These are phyloP conservation scores for Coriaria nepalensis DNA, from an alignment of 306 rosid species.

Conservation along the genomic window DNA sequence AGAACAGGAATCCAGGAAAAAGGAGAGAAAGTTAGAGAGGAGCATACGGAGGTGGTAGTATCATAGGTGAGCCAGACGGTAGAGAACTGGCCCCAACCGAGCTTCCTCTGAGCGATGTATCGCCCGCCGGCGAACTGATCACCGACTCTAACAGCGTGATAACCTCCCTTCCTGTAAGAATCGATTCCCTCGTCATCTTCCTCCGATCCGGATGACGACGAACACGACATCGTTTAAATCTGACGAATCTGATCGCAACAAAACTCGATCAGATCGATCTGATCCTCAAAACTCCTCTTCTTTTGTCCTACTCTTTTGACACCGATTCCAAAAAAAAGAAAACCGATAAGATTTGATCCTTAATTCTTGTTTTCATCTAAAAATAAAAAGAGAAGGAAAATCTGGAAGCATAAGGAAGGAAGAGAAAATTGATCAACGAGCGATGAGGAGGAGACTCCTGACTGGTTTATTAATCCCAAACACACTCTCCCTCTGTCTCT, in stretches of 20 bases:
- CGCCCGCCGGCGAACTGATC: slow-evolving; percentile 90
- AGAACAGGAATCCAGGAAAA: not conserved
- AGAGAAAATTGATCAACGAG: too few species aligned
- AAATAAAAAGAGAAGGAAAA: too few species aligned
- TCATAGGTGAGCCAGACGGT: slow-evolving; percentile 98
- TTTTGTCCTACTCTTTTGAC: too few species aligned
- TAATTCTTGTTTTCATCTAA: too few species aligned
- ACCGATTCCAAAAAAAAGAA: too few species aligned
- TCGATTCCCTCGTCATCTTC: slow-evolving; percentile 92
- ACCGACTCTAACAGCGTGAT: slow-evolving; percentile 81
- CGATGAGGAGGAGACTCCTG: not conserved
- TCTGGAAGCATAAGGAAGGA: too few species aligned
- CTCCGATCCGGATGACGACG: slow-evolving; percentile 87
- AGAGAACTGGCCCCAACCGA: slow-evolving; percentile 97
- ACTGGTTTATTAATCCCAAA: not conserved
- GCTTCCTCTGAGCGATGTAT: slow-evolving; percentile 77
- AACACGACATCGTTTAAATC: slow-evolving; percentile 54
- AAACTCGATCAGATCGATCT: slow-evolving; percentile 4
- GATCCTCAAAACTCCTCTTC: not conserved
- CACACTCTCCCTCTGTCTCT: not conserved
- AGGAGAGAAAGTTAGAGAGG: not conserved
- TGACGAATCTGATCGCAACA: slow-evolving; percentile 8
- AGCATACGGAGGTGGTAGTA: slow-evolving; percentile 48
- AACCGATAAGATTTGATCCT: too few species aligned
- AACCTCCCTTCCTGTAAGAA: slow-evolving; percentile 89